Evolutionary conservation across 495 filamentous ascomycete species (phyloP).

Genomic region (Tuber aestivum): DNA sequence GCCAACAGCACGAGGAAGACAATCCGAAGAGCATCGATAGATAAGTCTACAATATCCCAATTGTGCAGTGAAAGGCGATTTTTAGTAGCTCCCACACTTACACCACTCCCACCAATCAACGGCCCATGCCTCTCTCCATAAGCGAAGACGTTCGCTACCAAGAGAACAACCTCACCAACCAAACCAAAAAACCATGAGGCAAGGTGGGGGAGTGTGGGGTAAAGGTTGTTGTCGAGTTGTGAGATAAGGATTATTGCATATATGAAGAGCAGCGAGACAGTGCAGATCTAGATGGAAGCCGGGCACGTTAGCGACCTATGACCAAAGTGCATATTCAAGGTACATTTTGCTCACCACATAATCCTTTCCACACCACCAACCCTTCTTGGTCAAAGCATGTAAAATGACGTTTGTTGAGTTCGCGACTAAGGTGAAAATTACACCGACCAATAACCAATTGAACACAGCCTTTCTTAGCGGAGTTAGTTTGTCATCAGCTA

Average conservation of each 20-base stretch:
- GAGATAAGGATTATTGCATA: conserved; percentile 60
- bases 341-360: conserved; percentile 65
- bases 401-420: conserved; percentile 68
- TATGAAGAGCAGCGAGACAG: conserved; percentile 54
- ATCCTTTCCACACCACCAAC: conserved; percentile 89
- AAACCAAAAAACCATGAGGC: conserved; percentile 43
- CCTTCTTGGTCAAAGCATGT: conserved; percentile 62
- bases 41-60: conserved; percentile 62
- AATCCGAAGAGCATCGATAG: conserved; percentile 56
- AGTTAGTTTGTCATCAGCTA: conserved; percentile 49
- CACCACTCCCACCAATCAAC: conserved; percentile 36
- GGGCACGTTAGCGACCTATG: neutral
- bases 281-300: conserved; percentile 37
- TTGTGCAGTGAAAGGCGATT: conserved; percentile 46
- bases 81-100: conserved; percentile 27
- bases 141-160: conserved; percentile 44
- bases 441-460: conserved; percentile 61
- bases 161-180: conserved; percentile 26
- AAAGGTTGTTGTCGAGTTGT: conserved; percentile 51
- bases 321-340: conserved; percentile 54
- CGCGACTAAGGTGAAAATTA: conserved; percentile 65
- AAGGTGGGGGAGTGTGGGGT: conserved; percentile 46
- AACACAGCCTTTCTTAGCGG: conserved; percentile 60
- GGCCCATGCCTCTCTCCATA: conserved; percentile 47
- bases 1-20: conserved; percentile 55